Evolutionary conservation across 2,329 filamentous ascomycete species (phyloP), one percentile per base, ranked within the genome.

Genomic region (Alternaria brassicicola): DNA sequence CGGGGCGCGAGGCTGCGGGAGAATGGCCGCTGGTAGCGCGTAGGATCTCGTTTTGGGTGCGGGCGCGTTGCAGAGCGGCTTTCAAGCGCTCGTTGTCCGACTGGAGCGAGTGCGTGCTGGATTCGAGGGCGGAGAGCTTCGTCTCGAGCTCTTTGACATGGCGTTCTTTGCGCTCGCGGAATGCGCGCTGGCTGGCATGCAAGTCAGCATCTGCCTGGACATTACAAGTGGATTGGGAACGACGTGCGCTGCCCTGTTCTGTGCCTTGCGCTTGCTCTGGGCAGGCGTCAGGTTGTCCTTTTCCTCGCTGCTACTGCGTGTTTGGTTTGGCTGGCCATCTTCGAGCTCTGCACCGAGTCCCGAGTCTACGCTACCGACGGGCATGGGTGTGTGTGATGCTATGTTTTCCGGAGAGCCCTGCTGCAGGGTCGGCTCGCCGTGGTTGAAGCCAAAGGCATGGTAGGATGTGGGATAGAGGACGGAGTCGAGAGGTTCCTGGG

Each of bases 151-250:
- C 93, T 76, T 93, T 93, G 62, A 98, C 93, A 72, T 96, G 93
- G 57, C 89, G 89, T 77, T 98, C 94, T 78, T 98, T 98, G 67
- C 94, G 89, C 78, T 98, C 94, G 60, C 94, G 92, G 78, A 98
- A 98, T 30, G 95, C 94, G 69, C 94, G 89, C 84, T 98, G 95
- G 46, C 94, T 97, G 17, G 17, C 2, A n/a, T 1, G 4, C 9
- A 6, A 12, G 35, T 38, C 35, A 31, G 21, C 38, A 47, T 38
- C 30, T 43, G 38, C 17, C 9, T 6, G 15, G 6, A 28, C 7
- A 25, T 2, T 2, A 5, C 6, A 10, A 5, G 23, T 15, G 21
- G 2, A 21, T 21, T 26, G 31, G 10, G 5, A 19, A 21, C 13
- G 41, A 80, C 87, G 76, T 86, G 90, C 88, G 89, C 89, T 76